Conservation (phyloP, 2,329 filamentous ascomycete genomes). For the Scytalidium lignicola region DNA sequence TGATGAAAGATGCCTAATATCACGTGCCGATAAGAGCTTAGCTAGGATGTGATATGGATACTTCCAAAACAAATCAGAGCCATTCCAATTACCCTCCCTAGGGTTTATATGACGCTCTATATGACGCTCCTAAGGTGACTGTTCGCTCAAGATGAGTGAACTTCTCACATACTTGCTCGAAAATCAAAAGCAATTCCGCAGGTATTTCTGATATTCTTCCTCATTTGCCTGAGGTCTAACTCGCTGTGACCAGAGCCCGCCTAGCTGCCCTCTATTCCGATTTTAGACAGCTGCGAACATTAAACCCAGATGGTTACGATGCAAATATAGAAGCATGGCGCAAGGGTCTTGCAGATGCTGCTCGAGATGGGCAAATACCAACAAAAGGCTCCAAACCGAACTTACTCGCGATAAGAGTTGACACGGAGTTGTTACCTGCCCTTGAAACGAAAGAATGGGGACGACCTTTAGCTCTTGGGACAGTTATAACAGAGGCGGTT, state of each 20-base stretch:
- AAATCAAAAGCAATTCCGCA: conserved; percentile 57
- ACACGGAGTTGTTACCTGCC: conserved; percentile 61
- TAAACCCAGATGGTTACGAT: conserved; percentile 80
- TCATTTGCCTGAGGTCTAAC: conserved; percentile 13
- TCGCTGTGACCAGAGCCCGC: conserved; percentile 52
- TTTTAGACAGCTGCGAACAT: conserved; percentile 66
- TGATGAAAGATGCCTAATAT: not conserved
- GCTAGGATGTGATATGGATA: conserved; percentile 6
- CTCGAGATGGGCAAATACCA: conserved; percentile 50
- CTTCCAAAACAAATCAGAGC: conserved; percentile 7
- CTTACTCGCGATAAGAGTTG: conserved; percentile 47
- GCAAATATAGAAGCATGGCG: conserved; percentile 80
- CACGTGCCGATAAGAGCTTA: conserved; percentile 2
- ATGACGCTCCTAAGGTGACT: not conserved
- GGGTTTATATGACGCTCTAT: not conserved
- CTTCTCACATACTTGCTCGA: conserved; percentile 62
- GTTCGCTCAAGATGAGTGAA: conserved; percentile 50
- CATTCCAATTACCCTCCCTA: not conserved
- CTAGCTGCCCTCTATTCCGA: conserved; percentile 86
- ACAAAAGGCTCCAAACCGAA: conserved; percentile 39
- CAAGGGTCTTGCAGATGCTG: conserved; percentile 64
- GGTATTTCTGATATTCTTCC: conserved; percentile 32
- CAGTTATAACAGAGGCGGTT: conserved; percentile 72
- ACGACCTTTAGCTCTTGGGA: conserved; percentile 71
- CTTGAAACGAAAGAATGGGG: conserved; percentile 77